Conservation (phyloP, 352 stramenopile species). For the Peronospora belbahrii region DNA sequence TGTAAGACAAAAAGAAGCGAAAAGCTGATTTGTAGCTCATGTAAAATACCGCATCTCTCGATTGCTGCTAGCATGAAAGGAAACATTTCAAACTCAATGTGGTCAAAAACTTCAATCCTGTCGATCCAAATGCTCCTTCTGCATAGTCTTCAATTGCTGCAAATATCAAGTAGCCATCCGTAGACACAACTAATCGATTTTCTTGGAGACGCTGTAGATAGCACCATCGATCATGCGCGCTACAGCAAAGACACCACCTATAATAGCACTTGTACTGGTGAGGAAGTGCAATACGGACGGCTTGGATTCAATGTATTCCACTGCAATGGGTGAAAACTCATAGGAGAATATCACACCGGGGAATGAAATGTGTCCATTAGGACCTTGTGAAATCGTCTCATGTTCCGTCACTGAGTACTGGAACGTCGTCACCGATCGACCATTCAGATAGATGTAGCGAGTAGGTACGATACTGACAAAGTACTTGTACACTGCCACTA, state of each 20-base stretch:
- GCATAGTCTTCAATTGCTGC: slow-evolving; percentile 3
- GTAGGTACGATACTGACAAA: slow-evolving; percentile 81
- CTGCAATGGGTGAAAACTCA: slow-evolving; percentile 85
- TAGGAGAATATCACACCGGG: slow-evolving; percentile 84
- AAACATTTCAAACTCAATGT: slow-evolving; percentile 14
- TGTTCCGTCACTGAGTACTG: slow-evolving; percentile 87
- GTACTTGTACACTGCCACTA: slow-evolving; percentile 86
- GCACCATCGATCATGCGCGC: slow-evolving; percentile 79
- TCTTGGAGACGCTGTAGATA: slow-evolving; percentile 87
- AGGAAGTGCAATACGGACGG: slow-evolving; percentile 80
- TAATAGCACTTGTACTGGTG: slow-evolving; percentile 81
- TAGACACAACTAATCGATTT: slow-evolving; percentile 56
- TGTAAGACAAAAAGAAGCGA: slow-evolving; percentile 17
- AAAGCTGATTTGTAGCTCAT: slow-evolving; percentile 13
- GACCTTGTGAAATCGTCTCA: slow-evolving; percentile 34
- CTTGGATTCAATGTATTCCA: slow-evolving; percentile 84
- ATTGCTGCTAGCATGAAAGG: slow-evolving; percentile 14
- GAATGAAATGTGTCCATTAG: slow-evolving; percentile 59
- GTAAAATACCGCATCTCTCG: slow-evolving; percentile 20
- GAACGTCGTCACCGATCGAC: slow-evolving; percentile 57
- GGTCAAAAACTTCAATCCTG: slow-evolving; percentile 13
- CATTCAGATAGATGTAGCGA: slow-evolving; percentile 79
- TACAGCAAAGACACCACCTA: slow-evolving; percentile 81
- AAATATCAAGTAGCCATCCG: neutral
- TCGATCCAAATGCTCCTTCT: slow-evolving; percentile 2